Base-by-base conservation (phyloP, 345 rosid genomes). In the Turnera subulata region DNA sequence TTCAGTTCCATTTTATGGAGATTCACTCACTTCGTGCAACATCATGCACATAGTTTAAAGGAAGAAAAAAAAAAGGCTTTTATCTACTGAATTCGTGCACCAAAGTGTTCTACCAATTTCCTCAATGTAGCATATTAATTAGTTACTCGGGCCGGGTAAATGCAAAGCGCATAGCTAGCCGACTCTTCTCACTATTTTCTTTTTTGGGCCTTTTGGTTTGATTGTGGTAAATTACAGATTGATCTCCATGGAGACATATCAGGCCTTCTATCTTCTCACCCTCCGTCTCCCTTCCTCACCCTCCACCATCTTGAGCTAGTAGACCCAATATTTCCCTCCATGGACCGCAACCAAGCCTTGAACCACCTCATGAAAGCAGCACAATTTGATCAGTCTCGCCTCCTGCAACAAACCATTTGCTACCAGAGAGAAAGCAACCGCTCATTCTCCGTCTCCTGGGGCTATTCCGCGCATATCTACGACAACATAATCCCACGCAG, bases 371-470 rank as follows among this genome's bases (percentile, higher is more conserved):
- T 89, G 96, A 63, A 69, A 65, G 71, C 85, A 10, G 87, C 85
- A 1, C 53, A 57, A 29, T 35, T 58, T 1, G 91, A 82, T 45
- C 81, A 74, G 33, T 69, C 87, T 8, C 88, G 88, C 12, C 39
- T 82, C 32, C 53, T 80, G 7, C 92, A 85, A 24, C 96, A 88
- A 62, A 78, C 85, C 8, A 72, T 85, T 55, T 89, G 91, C 77
- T 80, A 83, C 77, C 69, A 67, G 65, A 67, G 79, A 43, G 73
- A 58, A 53, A 61, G 23, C 16, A 80, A 75, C 50, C 83, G 88
- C 88, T 78, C 93, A 5, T 59, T 88, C 62, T 82, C 88, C 0
- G 58, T 85, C 43, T 80, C 93, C 0, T 85, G 90, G 88, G 93
- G 91, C 1, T 83, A 83, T 74, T 82, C 96, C 1, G 61, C 76